phyloP scores from a whole-genome alignment of 192 early-diverging fungal genomes.

The Phycomyces nitens region DNA sequence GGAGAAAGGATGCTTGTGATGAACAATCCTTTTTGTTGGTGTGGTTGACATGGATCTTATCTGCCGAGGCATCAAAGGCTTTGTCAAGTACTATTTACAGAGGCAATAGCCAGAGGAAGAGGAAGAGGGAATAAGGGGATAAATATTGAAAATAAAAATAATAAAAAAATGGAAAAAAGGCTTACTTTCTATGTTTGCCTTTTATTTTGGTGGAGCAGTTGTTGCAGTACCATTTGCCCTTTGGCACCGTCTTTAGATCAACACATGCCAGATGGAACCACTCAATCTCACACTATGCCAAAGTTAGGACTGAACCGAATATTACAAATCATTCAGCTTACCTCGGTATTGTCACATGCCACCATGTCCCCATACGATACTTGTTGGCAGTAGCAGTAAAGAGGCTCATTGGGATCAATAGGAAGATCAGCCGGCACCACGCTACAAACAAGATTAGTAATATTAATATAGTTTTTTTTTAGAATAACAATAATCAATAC shows the following conservation, averaged over 20 bases:
- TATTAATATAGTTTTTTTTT: not conserved
- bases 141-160: no score
- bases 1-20: not conserved
- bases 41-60: no score
- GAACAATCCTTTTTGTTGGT: no score
- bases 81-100: conserved; percentile 2
- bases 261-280: conserved; percentile 98
- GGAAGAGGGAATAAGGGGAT: not conserved
- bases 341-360: conserved; percentile 87
- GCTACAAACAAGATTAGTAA: conserved; percentile 8
- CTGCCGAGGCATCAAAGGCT: no score
- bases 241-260: conserved; percentile 78
- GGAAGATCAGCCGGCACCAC: conserved; percentile 54
- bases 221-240: conserved; percentile 95
- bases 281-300: conserved; percentile 79
- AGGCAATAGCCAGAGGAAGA: not conserved
- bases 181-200: conserved; percentile 39
- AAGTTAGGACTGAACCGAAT: not conserved
- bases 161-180: no score
- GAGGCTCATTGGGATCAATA: conserved; percentile 95
- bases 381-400: conserved; percentile 95
- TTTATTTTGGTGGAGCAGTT: conserved; percentile 67
- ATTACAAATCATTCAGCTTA: conserved; percentile 45
- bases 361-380: conserved; percentile 98
- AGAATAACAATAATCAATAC: no score